phyloP scores from a whole-genome alignment of 805 yeast genomes.

The Starmerella vaccinii region DNA sequence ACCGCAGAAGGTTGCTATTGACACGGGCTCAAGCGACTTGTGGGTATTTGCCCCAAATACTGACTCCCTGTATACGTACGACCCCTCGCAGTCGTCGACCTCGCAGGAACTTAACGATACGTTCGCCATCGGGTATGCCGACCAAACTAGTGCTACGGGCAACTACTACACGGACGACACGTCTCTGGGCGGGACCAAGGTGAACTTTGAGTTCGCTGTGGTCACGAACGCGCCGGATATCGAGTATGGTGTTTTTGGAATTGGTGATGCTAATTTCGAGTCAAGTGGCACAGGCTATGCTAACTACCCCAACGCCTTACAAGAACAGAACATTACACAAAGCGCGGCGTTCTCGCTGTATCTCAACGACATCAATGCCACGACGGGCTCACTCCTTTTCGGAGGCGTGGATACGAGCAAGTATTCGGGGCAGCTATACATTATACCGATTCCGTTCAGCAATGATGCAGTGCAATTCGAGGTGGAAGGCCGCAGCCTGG shows the following conservation, averaged over 20 bases:
- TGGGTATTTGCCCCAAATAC: constrained; percentile 40
- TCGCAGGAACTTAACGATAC: constrained; percentile 11
- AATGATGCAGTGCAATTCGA: constrained; percentile 1
- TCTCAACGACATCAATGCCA: constrained; percentile 30
- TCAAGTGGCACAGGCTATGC: constrained; percentile 16
- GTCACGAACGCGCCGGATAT: too few relatives aligned
- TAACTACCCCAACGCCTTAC: constrained; percentile 31
- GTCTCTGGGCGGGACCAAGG: constrained; percentile 3
- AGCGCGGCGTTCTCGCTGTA: constrained; percentile 40
- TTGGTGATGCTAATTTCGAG: constrained; percentile 25
- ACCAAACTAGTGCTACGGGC: not conserved
- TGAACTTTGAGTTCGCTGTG: not conserved
- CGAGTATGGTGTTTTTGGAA: too few relatives aligned
- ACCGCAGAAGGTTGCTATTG: constrained; percentile 39
- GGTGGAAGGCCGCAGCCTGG: constrained; percentile 8
- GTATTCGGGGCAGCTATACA: constrained; percentile 40
- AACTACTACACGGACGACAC: constrained; percentile 50
- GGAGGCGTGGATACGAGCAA: constrained; percentile 46
- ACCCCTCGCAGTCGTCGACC: constrained; percentile 22
- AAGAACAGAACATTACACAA: constrained; percentile 34
- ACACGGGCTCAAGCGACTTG: constrained; percentile 62
- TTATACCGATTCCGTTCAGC: constrained; percentile 10
- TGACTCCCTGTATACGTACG: constrained; percentile 20
- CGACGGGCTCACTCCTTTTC: constrained; percentile 33
- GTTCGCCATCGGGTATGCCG: constrained; percentile 6